These are phyloP conservation scores for Saccharum hybrid DNA, from an alignment of 202 grass and related monocot genomes.

Conservation along the genomic window DNA sequence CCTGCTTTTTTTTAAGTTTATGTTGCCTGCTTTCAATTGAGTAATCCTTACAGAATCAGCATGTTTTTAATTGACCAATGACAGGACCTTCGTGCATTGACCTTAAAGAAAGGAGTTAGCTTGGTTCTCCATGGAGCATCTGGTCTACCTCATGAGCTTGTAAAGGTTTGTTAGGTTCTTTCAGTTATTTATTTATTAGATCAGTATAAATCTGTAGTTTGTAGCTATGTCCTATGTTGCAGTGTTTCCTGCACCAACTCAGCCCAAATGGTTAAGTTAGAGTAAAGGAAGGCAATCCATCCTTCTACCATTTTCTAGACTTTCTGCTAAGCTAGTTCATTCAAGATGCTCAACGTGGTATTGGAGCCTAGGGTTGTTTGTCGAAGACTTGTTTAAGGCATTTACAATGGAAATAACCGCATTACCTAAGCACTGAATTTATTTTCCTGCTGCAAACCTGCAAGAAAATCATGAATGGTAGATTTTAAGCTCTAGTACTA, in stretches of 20 bases:
- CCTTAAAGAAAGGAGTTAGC: conserved; percentile 69
- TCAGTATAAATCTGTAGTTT: background rate
- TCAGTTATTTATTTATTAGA: conserved; percentile 1
- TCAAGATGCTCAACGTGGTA: background rate
- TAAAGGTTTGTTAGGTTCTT: conserved; percentile 62
- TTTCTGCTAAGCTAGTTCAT: background rate
- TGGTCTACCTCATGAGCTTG: conserved; percentile 64
- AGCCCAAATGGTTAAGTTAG: background rate
- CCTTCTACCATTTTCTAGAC: background rate
- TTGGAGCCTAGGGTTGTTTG: background rate
- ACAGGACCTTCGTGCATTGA: conserved; percentile 79
- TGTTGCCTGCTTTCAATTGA: conserved; percentile 6
- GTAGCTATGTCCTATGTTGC: background rate
- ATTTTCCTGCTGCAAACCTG: background rate
- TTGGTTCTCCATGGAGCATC: conserved; percentile 98
- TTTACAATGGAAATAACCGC: background rate
- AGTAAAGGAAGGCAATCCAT: background rate
- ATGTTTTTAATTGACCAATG: conserved; percentile 19
- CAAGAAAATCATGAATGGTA: background rate
- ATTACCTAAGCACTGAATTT: background rate
- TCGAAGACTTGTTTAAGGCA: conserved; percentile 7
- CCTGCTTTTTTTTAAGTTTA: background rate
- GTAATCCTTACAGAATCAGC: conserved; percentile 1
- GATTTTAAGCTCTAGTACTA: background rate
- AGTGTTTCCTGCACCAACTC: conserved; percentile 1